Conservation (phyloP, 805 yeast genomes). For the Metschnikowia orientalis region DNA sequence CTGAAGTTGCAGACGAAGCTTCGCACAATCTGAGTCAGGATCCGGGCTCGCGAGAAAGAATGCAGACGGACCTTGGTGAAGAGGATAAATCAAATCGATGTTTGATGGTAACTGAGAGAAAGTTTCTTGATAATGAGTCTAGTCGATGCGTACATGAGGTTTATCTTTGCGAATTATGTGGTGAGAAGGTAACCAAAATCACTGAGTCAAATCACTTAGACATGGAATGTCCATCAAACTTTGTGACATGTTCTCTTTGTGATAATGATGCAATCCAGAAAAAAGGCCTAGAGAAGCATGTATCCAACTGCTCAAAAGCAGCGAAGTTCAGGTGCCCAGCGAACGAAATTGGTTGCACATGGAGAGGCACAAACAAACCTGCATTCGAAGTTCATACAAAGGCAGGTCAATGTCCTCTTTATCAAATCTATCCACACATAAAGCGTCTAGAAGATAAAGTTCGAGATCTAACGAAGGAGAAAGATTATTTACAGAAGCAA, state of each 20-base stretch:
- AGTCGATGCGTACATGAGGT: constrained; percentile 37
- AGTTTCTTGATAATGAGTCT: constrained; percentile 15
- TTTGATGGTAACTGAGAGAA: constrained; percentile 18
- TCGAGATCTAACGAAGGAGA: constrained; percentile 29
- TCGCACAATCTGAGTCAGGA: no score
- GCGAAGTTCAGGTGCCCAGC: constrained; percentile 46
- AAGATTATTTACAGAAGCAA: constrained; percentile 38
- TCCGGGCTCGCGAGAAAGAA: neutral
- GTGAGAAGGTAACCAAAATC: constrained; percentile 22
- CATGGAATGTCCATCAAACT: constrained; percentile 37
- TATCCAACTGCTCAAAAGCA: constrained; percentile 37
- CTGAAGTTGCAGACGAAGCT: no score
- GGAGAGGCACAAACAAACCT: constrained; percentile 38
- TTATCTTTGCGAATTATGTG: constrained; percentile 37
- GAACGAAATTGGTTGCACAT: constrained; percentile 44
- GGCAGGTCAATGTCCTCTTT: constrained; percentile 29
- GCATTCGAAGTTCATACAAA: constrained; percentile 34
- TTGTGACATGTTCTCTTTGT: constrained; percentile 38
- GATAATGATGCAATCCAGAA: constrained; percentile 38
- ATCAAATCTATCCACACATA: constrained; percentile 26
- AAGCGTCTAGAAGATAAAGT: constrained; percentile 24
- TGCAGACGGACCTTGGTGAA: neutral
- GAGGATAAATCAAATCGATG: no score
- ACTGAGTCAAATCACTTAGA: constrained; percentile 33
- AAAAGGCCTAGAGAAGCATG: constrained; percentile 37